Evolutionary conservation across 768 basidiomycete species (phyloP).

Genomic region (Leccinellum albellum): DNA sequence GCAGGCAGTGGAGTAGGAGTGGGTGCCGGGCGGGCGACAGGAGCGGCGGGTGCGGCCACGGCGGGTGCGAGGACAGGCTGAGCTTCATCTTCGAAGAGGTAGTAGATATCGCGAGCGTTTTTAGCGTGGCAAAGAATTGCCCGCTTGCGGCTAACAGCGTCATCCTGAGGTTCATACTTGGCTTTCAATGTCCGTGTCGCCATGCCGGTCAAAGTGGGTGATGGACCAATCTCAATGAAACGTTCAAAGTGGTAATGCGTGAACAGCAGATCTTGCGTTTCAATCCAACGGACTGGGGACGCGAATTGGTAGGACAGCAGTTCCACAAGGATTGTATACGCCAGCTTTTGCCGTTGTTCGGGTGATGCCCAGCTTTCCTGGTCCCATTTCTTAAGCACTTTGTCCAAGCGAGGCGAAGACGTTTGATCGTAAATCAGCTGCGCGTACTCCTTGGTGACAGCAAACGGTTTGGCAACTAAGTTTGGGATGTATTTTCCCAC

Average conservation of each 20-base stretch:
- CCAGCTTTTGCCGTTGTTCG: conserved; percentile 87
- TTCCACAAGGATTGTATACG: conserved; percentile 95
- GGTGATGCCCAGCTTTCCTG: conserved; percentile 79
- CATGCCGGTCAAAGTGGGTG: conserved; percentile 95
- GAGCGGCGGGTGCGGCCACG: conserved; percentile 34
- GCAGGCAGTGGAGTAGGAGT: conserved; percentile 41
- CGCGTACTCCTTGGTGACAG: conserved; percentile 80
- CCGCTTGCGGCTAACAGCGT: conserved; percentile 74
- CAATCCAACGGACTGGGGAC: conserved; percentile 98
- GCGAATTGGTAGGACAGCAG: conserved; percentile 97
- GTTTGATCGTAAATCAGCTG: conserved; percentile 97
- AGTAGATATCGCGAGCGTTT: conserved; percentile 95
- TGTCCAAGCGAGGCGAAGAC: conserved; percentile 89
- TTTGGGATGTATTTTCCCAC: conserved; percentile 97
- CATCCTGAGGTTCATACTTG: conserved; percentile 89
- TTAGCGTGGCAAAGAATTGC: conserved; percentile 91
- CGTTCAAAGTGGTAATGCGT: conserved; percentile 83
- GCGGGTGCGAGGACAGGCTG: conserved; percentile 31
- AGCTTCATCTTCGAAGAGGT: conserved; percentile 89
- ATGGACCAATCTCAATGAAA: conserved; percentile 93
- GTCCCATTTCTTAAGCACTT: conserved; percentile 93
- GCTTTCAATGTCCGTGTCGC: conserved; percentile 84
- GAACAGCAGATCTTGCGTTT: conserved; percentile 96
- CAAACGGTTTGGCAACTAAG: conserved; percentile 85
- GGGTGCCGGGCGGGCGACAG: conserved; percentile 38